Evolutionary conservation across 2,329 filamentous ascomycete genomes (phyloP), one percentile per base, ranked within the genome.

Genomic region (Alternaria infectoria): DNA sequence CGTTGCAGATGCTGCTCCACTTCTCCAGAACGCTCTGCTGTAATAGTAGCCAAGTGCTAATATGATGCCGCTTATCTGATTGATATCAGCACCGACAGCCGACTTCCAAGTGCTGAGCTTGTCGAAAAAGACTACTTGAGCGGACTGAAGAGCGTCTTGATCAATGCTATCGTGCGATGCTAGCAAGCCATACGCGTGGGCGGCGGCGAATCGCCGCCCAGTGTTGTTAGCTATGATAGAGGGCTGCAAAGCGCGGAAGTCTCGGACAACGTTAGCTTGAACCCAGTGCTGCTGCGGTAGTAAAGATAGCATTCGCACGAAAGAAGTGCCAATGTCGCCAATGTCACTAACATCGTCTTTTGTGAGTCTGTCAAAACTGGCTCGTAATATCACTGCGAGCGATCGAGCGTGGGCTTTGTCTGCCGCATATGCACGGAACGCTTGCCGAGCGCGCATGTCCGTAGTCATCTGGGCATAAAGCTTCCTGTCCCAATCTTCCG

Each of bases 401-500:
- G 81, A 70, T 46, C 62, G 65, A 25, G 74, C 73, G 67, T 80
- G 79, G 26, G 76, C 65, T 32, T 77, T 71, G 19, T 72, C 65
- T 19, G 74, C 66, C 7, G 79, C 71, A 65, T 90, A 88, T 1
- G 75, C 73, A 58, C 85, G 86, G 59, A 93, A 84, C 6, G 85
- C 84, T 25, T 85, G 79, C 44, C 92, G 86, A 11, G 88, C 88
- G 49, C 85, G 82, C 61, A 90, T 85, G 72, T 95, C 91, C 6
- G 90, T 91, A 44, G 89, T 86, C 28, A 96, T 84, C 7, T 91
- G 85, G 2, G 89, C 87, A 69, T 94, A 91, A 3, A 98, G 83
- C 69, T 91, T 90, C 49, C 90, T 86, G 75, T 93, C 91, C 96
- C 96, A 98, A 66, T 95, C 92, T 49, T 91, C 89, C 69, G 95